Evolutionary conservation across 2,329 filamentous ascomycete species (phyloP), one percentile per base, ranked within the genome.

Genomic region (Claviceps cyperi): DNA sequence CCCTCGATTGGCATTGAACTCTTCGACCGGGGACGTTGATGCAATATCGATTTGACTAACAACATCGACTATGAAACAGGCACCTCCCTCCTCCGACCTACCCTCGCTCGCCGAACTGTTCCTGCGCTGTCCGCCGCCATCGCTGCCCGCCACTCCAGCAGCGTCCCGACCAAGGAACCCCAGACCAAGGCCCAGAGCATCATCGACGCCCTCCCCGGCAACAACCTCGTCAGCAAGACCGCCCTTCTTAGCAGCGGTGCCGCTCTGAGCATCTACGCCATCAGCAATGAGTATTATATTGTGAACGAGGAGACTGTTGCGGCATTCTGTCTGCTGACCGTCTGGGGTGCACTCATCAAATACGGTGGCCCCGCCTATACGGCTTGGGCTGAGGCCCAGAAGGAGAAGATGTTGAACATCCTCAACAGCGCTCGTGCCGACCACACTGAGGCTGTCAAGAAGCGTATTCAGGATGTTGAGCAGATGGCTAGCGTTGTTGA

Each of bases 201-300:
- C 71, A 76, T 98, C 65, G 89, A 98, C 64, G 76, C 90, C 56
- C 80, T 98, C 50, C 92, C 92, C 64, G 92, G 94, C 62, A 95
- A 80, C 80, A 91, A 79, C 66, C 76, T 96, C 58, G 75, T 94
- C 66, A 94, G 88, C 71, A 98, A 98, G 84, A 89, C 88, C 60
- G 92, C 92, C 64, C 91, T 96, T 67, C 84, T 98, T 64, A 97
- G 91, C 66, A 90, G 88, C 62, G 84, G 84, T 58, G 87, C 92
- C 64, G 91, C 86, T 73, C 72, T 94, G 62, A 90, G 86, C 64
- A 80, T 94, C 69, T 94, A 92, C 67, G 92, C 89, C 65, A 89
- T 98, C 74, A 94, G 86, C 83, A 98, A 94, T 75, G 92, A 98
- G 81, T 89, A 97, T 77, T 97, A 96, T 74, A 89, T 98, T 68